Conservation (phyloP, 352 stramenopile genomes). For the Globisporangium acanthophoron region DNA sequence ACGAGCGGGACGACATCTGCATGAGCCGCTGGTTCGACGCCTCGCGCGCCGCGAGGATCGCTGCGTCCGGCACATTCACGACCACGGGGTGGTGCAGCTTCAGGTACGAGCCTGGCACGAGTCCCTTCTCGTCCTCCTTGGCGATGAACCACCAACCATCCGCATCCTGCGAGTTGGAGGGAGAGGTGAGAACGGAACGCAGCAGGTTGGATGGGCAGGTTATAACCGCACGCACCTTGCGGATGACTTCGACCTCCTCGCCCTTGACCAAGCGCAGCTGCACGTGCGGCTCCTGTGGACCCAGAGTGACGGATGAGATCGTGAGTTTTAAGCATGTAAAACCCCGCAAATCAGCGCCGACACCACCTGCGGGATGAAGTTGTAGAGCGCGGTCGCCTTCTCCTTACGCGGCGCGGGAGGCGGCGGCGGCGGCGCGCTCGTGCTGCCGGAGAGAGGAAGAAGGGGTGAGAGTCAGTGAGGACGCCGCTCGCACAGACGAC, state of each 20-base stretch:
- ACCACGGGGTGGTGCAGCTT: constrained; percentile 55
- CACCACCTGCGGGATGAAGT: constrained; percentile 63
- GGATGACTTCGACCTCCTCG: constrained; percentile 69
- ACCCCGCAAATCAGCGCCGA: background rate
- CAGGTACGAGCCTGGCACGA: constrained; percentile 76
- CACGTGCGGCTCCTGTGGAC: constrained; percentile 39
- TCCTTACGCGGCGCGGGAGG: constrained; percentile 34
- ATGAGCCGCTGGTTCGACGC: constrained; percentile 72
- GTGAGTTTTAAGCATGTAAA: background rate
- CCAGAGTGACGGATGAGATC: background rate
- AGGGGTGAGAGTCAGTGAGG: background rate
- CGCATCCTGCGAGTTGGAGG: constrained; percentile 24
- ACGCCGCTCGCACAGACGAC: constrained; percentile 30
- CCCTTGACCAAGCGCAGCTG: constrained; percentile 68
- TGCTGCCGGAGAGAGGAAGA: constrained; percentile 1
- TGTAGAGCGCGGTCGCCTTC: constrained; percentile 66
- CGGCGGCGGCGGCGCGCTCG: constrained; percentile 1
- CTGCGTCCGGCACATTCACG: constrained; percentile 41
- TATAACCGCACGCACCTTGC: constrained; percentile 26
- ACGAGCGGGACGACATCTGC: constrained; percentile 35
- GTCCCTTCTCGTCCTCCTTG: constrained; percentile 68
- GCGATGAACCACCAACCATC: constrained; percentile 84
- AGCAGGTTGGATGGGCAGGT: background rate
- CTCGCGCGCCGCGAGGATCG: constrained; percentile 65
- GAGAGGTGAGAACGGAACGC: too few species aligned